Evolutionary conservation across 2,329 filamentous ascomycete species (phyloP).

Genomic region (Colletotrichum endophyticum): DNA sequence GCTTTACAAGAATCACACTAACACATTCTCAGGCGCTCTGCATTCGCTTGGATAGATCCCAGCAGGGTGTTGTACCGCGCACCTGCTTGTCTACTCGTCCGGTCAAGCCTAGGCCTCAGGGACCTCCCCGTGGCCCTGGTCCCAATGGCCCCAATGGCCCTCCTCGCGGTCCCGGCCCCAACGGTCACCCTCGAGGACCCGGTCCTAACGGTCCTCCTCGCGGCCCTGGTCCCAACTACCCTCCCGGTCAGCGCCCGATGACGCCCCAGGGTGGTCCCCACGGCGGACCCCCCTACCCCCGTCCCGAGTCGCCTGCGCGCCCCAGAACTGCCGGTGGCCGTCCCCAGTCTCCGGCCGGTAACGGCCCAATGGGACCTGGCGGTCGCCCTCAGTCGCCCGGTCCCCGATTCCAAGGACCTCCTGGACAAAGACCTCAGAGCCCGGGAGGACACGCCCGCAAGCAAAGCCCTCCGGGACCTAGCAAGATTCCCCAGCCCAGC

Average conservation of each 20-base stretch:
- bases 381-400: constrained; percentile 53
- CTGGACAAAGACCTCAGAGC: constrained; percentile 42
- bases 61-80: constrained; percentile 91
- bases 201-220: constrained; percentile 32
- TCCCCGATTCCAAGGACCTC: constrained; percentile 36
- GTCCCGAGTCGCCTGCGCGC: constrained; percentile 39
- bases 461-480: constrained; percentile 48
- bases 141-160: constrained; percentile 52
- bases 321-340: constrained; percentile 35
- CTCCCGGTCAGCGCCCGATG: constrained; percentile 41
- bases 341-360: constrained; percentile 47
- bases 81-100: constrained; percentile 92
- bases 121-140: constrained; percentile 54
- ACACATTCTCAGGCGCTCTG: constrained; percentile 74
- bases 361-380: constrained; percentile 34
- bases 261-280: constrained; percentile 40
- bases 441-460: constrained; percentile 45
- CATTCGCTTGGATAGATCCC: constrained; percentile 85
- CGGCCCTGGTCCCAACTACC: constrained; percentile 35
- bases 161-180: constrained; percentile 34
- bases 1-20: constrained; percentile 24
- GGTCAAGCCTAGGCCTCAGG: constrained; percentile 77
- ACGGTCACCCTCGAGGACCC: constrained; percentile 26
- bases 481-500: constrained; percentile 42
- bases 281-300: constrained; percentile 30